phyloP scores from a whole-genome alignment of 176 grass and related monocot genomes.

The barley (Hordeum vulgare) region MorexV3_pseudomolecules_assembly NC_058518.1:253497229-253497728 shows the following conservation, averaged over 20 bases:
- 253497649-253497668: not conserved
- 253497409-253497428: conserved; percentile 75
- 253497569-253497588: too few relatives aligned
- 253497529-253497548: too few relatives aligned
- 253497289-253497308: conserved; percentile 96
- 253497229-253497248: conserved; percentile 95
- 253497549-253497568: too few relatives aligned
- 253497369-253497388: conserved; percentile 22
- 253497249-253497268: conserved; percentile 97
- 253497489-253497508: too few relatives aligned
- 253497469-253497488: too few relatives aligned
- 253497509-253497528: too few relatives aligned
- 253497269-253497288: conserved; percentile 94
- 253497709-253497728: not conserved
- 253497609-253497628: not conserved
- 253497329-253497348: conserved; percentile 4
- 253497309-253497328: conserved; percentile 40
- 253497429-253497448: conserved; percentile 61
- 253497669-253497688: not conserved
- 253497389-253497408: conserved; percentile 39
- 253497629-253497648: not conserved
- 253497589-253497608: not conserved
- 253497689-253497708: not conserved
- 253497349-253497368: conserved; percentile 25
- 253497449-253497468: not conserved